Percentiles rank a stretch among this genome's conserved stretches.
phyloP scores from a whole-genome alignment of 1,284 basidiomycete genomes.

The Cryptococcus amylolentus region DNA sequence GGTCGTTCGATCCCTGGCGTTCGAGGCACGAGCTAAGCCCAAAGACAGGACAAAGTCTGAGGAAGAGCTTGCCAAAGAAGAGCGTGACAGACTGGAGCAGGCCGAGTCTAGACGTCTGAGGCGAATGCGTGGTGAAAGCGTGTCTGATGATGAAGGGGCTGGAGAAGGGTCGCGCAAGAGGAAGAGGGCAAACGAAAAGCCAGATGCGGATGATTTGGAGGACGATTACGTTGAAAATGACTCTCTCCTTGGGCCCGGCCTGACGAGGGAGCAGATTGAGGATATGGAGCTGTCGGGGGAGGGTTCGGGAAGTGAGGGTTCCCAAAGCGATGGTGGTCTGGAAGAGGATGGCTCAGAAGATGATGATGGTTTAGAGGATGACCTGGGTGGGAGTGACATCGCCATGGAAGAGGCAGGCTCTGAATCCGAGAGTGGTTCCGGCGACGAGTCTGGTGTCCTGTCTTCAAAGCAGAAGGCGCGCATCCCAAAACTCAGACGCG shows the following conservation, averaged over 20 bases:
- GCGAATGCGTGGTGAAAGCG: slow-evolving; percentile 82
- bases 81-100: slow-evolving; percentile 79
- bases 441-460: slow-evolving; percentile 32
- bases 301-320: slow-evolving; percentile 38
- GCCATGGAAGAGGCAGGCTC: slow-evolving; percentile 40
- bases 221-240: slow-evolving; percentile 68
- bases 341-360: slow-evolving; percentile 35
- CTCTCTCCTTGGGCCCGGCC: slow-evolving; percentile 57
- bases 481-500: no score
- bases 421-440: slow-evolving; percentile 27
- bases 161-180: slow-evolving; percentile 43
- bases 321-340: slow-evolving; percentile 26
- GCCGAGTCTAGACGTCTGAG: slow-evolving; percentile 75
- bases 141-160: slow-evolving; percentile 60
- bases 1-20: slow-evolving; percentile 85
- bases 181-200: slow-evolving; percentile 56
- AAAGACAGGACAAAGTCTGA: slow-evolving; percentile 96
- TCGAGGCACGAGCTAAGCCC: slow-evolving; percentile 88
- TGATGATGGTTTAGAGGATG: slow-evolving; percentile 35
- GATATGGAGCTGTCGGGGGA: slow-evolving; percentile 30
- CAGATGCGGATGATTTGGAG: slow-evolving; percentile 75
- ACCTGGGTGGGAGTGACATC: slow-evolving; percentile 37
- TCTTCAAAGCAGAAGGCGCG: slow-evolving; percentile 39
- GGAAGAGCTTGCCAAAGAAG: slow-evolving; percentile 85
- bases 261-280: slow-evolving; percentile 46